Evolutionary conservation across 2,329 filamentous ascomycete species (phyloP).

Genomic region (Daldinia sp.): DNA sequence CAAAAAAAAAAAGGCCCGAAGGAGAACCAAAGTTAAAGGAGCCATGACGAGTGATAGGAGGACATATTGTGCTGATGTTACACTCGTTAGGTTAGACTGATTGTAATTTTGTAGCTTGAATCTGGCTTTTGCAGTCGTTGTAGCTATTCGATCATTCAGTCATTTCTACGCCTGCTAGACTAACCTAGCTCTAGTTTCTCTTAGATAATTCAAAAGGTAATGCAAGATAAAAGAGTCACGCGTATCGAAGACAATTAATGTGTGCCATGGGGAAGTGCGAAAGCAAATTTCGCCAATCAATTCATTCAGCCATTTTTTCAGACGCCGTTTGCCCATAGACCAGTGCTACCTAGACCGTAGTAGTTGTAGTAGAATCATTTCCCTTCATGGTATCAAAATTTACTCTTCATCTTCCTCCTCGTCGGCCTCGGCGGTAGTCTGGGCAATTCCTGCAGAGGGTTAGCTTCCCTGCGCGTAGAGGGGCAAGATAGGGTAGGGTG

Average conservation of each 20-base stretch:
- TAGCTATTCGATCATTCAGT: not conserved
- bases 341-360: constrained; percentile 51
- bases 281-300: constrained; percentile 40
- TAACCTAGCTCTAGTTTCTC: not conserved
- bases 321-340: constrained; percentile 49
- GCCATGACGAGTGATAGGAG: not conserved
- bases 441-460: constrained; percentile 72
- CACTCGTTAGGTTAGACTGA: not conserved
- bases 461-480: not conserved
- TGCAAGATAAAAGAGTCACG: constrained; percentile 4
- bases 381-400: constrained; percentile 52
- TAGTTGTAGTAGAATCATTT: constrained; percentile 42
- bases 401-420: constrained; percentile 77
- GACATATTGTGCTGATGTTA: not conserved
- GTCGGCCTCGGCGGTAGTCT: constrained; percentile 80
- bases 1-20: not conserved
- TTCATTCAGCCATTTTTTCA: constrained; percentile 51
- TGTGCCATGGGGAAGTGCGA: constrained; percentile 36
- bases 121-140: not conserved
- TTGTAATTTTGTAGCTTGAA: not conserved
- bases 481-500: too few species aligned
- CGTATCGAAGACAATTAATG: not conserved
- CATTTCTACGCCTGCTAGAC: not conserved
- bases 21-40: not conserved
- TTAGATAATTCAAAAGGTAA: not conserved